Evolutionary conservation across 257 asterid genomes (phyloP).

Genomic region (Solanum arcanum): DNA sequence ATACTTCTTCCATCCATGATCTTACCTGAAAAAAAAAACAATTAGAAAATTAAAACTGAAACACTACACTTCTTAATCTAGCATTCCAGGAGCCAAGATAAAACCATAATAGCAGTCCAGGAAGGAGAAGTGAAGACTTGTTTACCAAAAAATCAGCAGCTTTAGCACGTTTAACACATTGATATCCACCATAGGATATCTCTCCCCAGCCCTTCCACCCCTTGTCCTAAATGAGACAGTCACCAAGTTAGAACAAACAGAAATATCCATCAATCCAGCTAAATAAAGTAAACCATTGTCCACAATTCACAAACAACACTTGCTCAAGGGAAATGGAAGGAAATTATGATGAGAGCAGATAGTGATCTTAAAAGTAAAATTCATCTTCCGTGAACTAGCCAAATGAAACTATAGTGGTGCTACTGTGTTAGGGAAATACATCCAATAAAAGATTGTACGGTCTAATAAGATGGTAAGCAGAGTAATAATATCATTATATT

Average conservation of each 20-base stretch:
- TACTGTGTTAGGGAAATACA: neutral
- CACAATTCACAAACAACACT: neutral
- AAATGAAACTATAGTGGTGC: neutral
- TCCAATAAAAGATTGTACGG: neutral
- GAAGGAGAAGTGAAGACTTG: neutral
- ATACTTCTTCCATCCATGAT: conserved; percentile 87
- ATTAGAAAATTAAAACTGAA: neutral
- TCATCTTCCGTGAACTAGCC: neutral
- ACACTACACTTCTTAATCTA: neutral
- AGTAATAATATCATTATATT: neutral
- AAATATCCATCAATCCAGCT: neutral
- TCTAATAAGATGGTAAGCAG: neutral
- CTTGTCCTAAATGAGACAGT: conserved; percentile 28
- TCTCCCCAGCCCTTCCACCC: conserved; percentile 99
- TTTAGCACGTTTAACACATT: conserved; percentile 61
- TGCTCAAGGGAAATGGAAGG: neutral
- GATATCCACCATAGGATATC: conserved; percentile 86
- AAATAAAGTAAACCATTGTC: neutral
- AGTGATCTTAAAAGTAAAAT: neutral
- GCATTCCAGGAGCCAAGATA: neutral
- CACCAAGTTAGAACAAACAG: neutral
- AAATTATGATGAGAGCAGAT: neutral
- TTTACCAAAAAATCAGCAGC: conserved; percentile 90
- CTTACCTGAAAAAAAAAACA: conserved; percentile 42
- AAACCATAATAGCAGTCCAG: neutral